Evolutionary conservation across 495 filamentous ascomycete species (phyloP).

Genomic region (Chlorociboria aeruginascens): DNA sequence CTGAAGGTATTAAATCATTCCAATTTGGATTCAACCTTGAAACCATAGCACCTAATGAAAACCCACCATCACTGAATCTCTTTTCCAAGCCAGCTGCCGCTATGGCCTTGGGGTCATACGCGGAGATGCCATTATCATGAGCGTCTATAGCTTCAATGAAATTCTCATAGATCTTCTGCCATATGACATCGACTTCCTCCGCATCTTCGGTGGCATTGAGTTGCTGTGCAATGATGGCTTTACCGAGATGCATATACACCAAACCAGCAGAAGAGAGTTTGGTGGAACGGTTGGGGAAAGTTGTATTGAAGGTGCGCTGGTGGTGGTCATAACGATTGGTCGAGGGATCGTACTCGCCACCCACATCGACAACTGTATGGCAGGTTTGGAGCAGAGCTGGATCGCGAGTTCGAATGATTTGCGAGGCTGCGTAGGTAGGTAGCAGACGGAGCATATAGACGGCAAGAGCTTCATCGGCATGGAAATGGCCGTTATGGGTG

Average conservation of each 20-base stretch:
- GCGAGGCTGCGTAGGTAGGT: slow-evolving; percentile 60
- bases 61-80: slow-evolving; percentile 67
- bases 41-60: slow-evolving; percentile 74
- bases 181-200: slow-evolving; percentile 59
- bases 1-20: slow-evolving; percentile 37
- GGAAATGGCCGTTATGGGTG: slow-evolving; percentile 94
- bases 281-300: slow-evolving; percentile 60
- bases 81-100: slow-evolving; percentile 56
- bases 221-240: slow-evolving; percentile 60
- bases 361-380: slow-evolving; percentile 92
- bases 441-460: slow-evolving; percentile 89
- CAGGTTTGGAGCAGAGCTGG: slow-evolving; percentile 64
- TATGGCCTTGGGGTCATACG: slow-evolving; percentile 57
- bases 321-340: slow-evolving; percentile 88
- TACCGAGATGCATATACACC: slow-evolving; percentile 92
- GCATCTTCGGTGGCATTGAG: slow-evolving; percentile 49
- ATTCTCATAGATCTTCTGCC: slow-evolving; percentile 79
- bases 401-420: slow-evolving; percentile 82
- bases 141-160: slow-evolving; percentile 96
- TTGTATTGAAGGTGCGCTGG: slow-evolving; percentile 78
- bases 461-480: slow-evolving; percentile 97
- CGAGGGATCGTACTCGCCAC: slow-evolving; percentile 72
- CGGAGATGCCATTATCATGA: slow-evolving; percentile 88
- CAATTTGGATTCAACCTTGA: slow-evolving; percentile 68
- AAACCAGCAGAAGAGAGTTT: slow-evolving; percentile 89